Conservation (phyloP, 495 filamentous ascomycete genomes). For the Penicillium arizonense region DNA sequence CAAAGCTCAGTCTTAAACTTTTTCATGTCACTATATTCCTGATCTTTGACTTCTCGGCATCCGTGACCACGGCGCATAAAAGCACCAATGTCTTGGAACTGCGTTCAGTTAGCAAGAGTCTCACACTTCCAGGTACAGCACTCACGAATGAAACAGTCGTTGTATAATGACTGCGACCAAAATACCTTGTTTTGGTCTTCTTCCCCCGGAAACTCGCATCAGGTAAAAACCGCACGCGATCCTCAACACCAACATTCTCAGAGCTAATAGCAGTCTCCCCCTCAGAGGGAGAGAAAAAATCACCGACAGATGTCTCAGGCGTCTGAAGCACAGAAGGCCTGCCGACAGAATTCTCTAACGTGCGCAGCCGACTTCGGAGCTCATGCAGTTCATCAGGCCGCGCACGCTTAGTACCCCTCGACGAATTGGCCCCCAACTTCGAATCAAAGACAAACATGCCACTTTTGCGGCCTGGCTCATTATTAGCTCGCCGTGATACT, state of each 20-base stretch:
- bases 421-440: conserved; percentile 24
- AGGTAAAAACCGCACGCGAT: conserved; percentile 29
- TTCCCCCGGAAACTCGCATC: conserved; percentile 46
- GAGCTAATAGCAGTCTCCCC: conserved; percentile 10
- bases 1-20: conserved; percentile 30
- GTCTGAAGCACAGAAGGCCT: conserved; percentile 23
- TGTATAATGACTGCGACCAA: conserved; percentile 46
- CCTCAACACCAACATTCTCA: conserved; percentile 31
- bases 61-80: conserved; percentile 43
- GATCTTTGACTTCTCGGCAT: conserved; percentile 24
- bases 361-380: conserved; percentile 29
- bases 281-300: conserved; percentile 19
- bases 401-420: conserved; percentile 28
- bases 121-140: not conserved
- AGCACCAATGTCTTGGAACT: conserved; percentile 46
- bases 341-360: conserved; percentile 29
- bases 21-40: conserved; percentile 35
- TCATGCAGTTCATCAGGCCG: conserved; percentile 35
- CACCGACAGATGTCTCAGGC: conserved; percentile 27
- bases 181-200: conserved; percentile 46
- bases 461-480: conserved; percentile 14
- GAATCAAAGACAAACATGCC: conserved; percentile 44
- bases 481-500: conserved; percentile 17
- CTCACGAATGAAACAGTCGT: conserved; percentile 48
- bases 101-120: conserved; percentile 13